A percentile compares a stretch with the other conserved stretches of the same genome.
Conservation (phyloP, 2,329 filamentous ascomycete species). For the Apiospora saccharicola region DNA sequence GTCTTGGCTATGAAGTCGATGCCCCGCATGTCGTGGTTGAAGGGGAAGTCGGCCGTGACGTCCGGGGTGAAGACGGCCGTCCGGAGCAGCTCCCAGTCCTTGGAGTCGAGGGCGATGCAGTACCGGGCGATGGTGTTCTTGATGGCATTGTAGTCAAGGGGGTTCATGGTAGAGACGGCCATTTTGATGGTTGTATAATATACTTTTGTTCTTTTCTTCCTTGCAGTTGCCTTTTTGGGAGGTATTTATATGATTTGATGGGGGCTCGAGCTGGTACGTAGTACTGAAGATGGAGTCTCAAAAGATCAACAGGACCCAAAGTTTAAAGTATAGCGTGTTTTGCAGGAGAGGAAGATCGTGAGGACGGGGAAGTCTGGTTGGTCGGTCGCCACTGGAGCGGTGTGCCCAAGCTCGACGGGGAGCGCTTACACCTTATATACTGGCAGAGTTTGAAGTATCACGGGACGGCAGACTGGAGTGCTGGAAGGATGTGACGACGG, state of each 20-base stretch:
- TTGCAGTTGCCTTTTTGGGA: background rate
- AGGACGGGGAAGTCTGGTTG: background rate
- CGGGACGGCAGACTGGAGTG: background rate
- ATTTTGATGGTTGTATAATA: background rate
- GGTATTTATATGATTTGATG: background rate
- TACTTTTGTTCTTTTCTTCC: background rate
- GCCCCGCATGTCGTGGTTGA: conserved; percentile 27
- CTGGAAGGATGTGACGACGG: background rate
- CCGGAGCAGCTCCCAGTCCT: conserved; percentile 28
- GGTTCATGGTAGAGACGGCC: conserved; percentile 14
- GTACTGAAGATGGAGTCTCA: too few species aligned
- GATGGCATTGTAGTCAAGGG: conserved; percentile 27
- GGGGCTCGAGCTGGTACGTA: background rate
- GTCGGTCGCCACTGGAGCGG: too few species aligned
- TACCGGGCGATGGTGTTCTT: conserved; percentile 28
- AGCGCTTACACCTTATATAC: background rate
- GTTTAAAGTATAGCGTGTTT: background rate
- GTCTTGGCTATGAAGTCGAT: conserved; percentile 13
- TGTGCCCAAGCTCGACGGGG: background rate
- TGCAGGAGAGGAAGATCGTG: background rate
- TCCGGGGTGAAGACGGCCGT: conserved; percentile 25
- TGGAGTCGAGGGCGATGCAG: conserved; percentile 28
- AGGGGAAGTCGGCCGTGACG: conserved; percentile 25
- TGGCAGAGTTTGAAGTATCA: background rate
- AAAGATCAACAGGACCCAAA: too few species aligned